Percentiles rank a stretch among this genome's conserved stretches.
These are phyloP conservation scores for Mortierella sp. DNA, from an alignment of 371 early-diverging fungal genomes.

Conservation along the genomic window DNA sequence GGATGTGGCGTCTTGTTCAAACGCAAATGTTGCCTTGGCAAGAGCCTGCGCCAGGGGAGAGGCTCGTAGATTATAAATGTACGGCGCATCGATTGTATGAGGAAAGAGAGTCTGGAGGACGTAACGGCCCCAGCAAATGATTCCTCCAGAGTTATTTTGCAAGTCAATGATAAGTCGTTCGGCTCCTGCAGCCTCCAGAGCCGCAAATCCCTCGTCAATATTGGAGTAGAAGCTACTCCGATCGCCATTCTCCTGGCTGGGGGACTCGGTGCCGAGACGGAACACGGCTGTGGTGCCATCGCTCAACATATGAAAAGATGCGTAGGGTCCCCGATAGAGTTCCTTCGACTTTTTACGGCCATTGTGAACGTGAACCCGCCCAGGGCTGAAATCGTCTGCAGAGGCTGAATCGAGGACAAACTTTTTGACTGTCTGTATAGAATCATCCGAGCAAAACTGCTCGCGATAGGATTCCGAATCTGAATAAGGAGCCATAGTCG, in stretches of 20 bases:
- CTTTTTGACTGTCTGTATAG: slow-evolving; percentile 36
- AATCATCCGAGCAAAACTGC: slow-evolving; percentile 32
- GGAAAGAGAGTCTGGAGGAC: slow-evolving; percentile 54
- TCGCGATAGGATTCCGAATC: slow-evolving; percentile 21
- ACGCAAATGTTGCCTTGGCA: slow-evolving; percentile 27
- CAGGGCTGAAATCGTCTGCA: slow-evolving; percentile 33
- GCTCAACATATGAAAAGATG: slow-evolving; percentile 42
- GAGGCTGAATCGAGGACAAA: slow-evolving; percentile 44
- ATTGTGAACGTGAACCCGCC: not conserved
- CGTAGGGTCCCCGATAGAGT: slow-evolving; percentile 39
- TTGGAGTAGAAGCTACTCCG: slow-evolving; percentile 32
- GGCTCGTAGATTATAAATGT: slow-evolving; percentile 42
- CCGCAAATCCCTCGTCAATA: slow-evolving; percentile 44
- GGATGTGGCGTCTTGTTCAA: slow-evolving; percentile 16
- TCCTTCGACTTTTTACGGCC: slow-evolving; percentile 26
- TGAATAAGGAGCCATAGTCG: slow-evolving; percentile 26
- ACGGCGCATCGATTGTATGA: slow-evolving; percentile 35
- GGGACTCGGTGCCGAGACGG: slow-evolving; percentile 44
- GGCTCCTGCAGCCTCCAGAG: slow-evolving; percentile 30
- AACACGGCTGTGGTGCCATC: slow-evolving; percentile 45
- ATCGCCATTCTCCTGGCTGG: slow-evolving; percentile 12
- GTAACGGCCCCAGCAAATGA: slow-evolving; percentile 55
- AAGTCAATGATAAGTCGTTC: slow-evolving; percentile 44
- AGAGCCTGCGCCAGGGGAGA: slow-evolving; percentile 41
- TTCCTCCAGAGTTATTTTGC: slow-evolving; percentile 55